These are phyloP conservation scores for Phytophthora citrophthora DNA, from an alignment of 352 stramenopile genomes.

Conservation along the genomic window DNA sequence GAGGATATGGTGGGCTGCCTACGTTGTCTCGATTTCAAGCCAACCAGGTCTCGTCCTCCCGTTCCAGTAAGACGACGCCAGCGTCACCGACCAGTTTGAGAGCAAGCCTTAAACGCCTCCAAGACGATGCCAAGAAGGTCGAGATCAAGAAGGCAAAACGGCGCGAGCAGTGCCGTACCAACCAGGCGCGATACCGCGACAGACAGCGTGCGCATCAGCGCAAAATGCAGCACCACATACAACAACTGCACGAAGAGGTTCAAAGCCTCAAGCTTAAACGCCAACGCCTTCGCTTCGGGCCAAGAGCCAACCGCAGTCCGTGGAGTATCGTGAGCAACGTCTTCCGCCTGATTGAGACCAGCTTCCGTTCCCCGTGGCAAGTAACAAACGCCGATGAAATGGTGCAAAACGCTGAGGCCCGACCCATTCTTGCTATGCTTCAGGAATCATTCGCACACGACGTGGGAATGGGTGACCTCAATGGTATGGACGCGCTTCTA, in stretches of 20 bases:
- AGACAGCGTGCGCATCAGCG: constrained; percentile 3
- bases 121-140: background rate
- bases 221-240: background rate
- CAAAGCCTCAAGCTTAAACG: constrained; percentile 13
- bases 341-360: constrained; percentile 15
- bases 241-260: constrained; percentile 13
- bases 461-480: constrained; percentile 13
- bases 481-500: constrained; percentile 8
- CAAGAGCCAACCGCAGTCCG: constrained; percentile 5
- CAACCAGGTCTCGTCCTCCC: background rate
- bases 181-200: constrained; percentile 30
- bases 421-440: background rate
- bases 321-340: constrained; percentile 19
- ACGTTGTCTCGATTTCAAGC: background rate
- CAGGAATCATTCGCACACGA: constrained; percentile 6
- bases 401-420: constrained; percentile 6
- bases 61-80: background rate
- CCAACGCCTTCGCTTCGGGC: background rate
- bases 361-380: constrained; percentile 17
- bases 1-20: background rate
- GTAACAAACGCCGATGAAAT: constrained; percentile 14
- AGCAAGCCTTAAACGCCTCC: background rate
- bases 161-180: constrained; percentile 24
- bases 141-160: constrained; percentile 17
- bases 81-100: background rate